These are phyloP conservation scores for Beta lomatogona DNA, from an alignment of 179 eudicot genomes.

Conservation along the genomic window DNA sequence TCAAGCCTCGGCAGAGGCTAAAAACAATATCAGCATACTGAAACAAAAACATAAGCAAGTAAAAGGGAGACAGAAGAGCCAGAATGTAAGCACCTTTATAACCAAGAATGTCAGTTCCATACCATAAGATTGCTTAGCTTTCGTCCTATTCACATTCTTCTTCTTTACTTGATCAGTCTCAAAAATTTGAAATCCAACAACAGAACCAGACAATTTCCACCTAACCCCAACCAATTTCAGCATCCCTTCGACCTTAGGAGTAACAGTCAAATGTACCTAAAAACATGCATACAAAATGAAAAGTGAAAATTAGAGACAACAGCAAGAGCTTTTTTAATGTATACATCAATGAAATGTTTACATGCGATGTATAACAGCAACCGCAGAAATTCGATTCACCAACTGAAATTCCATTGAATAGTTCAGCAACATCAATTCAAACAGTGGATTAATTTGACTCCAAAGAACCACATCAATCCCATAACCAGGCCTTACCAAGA, in stretches of 20 bases:
- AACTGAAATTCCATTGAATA: not conserved
- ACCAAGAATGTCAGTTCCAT: conserved; percentile 71
- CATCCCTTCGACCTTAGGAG: conserved; percentile 75
- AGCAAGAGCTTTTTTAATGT: not conserved
- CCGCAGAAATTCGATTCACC: not conserved
- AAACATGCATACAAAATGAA: conserved; percentile 9
- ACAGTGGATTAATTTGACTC: not conserved
- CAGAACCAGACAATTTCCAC: conserved; percentile 93
- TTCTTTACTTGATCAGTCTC: conserved; percentile 53
- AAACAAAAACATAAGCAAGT: not conserved
- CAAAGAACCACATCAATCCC: not conserved
- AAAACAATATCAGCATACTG: not conserved
- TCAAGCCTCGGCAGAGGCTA: conserved; percentile 86
- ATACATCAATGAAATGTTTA: conserved; percentile 6
- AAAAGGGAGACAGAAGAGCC: conserved; percentile 10
- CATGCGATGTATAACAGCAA: not conserved
- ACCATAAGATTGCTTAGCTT: conserved; percentile 42
- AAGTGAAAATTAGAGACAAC: conserved; percentile 5
- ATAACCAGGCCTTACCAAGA: not conserved
- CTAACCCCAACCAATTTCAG: conserved; percentile 81
- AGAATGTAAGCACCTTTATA: conserved; percentile 65
- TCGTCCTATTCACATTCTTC: conserved; percentile 55
- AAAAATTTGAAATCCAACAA: conserved; percentile 71
- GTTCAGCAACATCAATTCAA: conserved; percentile 8
- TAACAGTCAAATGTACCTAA: conserved; percentile 78